These are phyloP conservation scores for Exutisphaerella laricina DNA, from an alignment of 2,329 filamentous ascomycete genomes.

Conservation along the genomic window DNA sequence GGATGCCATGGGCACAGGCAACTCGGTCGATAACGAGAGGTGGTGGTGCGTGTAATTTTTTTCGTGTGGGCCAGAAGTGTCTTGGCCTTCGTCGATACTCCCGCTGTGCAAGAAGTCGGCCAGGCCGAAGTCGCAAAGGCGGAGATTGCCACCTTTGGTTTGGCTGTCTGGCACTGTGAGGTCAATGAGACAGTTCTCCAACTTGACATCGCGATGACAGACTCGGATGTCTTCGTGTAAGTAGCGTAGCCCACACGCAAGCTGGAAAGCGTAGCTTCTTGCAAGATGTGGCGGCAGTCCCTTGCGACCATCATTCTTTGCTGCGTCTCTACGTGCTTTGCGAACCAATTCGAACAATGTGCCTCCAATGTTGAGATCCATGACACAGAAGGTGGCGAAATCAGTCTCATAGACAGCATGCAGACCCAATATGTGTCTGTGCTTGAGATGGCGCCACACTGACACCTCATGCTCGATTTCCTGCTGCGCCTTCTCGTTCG, in stretches of 20 bases:
- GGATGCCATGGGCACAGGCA: conserved; percentile 26
- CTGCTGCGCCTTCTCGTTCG: conserved; percentile 61
- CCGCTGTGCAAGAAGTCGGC: conserved; percentile 60
- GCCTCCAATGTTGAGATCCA: conserved; percentile 57
- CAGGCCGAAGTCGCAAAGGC: conserved; percentile 65
- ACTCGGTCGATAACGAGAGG: conserved; percentile 15
- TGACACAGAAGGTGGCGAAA: conserved; percentile 65
- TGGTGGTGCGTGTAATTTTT: conserved; percentile 13
- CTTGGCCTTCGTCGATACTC: conserved; percentile 18
- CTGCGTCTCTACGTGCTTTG: conserved; percentile 41
- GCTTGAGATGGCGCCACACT: conserved; percentile 60
- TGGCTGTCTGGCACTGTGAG: conserved; percentile 45
- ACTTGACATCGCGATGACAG: conserved; percentile 63
- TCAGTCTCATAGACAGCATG: conserved; percentile 61
- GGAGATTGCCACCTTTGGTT: conserved; percentile 49
- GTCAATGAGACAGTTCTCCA: conserved; percentile 63
- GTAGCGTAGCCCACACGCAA: conserved; percentile 60
- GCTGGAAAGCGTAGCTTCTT: conserved; percentile 57
- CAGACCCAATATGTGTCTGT: conserved; percentile 57
- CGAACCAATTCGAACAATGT: conserved; percentile 60
- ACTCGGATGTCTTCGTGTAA: conserved; percentile 62
- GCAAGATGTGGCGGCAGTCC: conserved; percentile 48
- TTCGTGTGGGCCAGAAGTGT: too few species aligned
- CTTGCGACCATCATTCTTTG: conserved; percentile 25
- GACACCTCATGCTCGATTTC: conserved; percentile 65